These are phyloP conservation scores for Lachnellula hyalina DNA, from an alignment of 2,329 filamentous ascomycete genomes.

Conservation along the genomic window DNA sequence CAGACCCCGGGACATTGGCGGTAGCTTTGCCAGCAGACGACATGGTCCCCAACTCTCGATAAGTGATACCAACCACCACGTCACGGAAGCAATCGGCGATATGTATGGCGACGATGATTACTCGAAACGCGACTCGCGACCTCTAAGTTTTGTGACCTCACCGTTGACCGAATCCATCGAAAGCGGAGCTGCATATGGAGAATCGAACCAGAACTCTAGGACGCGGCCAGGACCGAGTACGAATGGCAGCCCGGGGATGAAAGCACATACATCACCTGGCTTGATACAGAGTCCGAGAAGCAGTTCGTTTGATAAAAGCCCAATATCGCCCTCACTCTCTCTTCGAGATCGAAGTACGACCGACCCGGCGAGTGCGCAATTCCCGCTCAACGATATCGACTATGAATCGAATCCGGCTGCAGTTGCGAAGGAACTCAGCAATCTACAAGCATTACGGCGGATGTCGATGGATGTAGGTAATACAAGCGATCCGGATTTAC, in stretches of 20 bases:
- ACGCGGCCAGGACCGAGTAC: constrained; percentile 21
- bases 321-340: constrained; percentile 36
- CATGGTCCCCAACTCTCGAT: constrained; percentile 37
- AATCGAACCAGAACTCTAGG: constrained; percentile 15
- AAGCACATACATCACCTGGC: constrained; percentile 28
- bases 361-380: constrained; percentile 54
- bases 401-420: constrained; percentile 69
- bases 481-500: constrained; percentile 64
- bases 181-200: constrained; percentile 23
- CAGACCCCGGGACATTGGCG: constrained; percentile 32
- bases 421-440: constrained; percentile 67
- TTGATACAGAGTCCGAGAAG: constrained; percentile 28
- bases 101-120: constrained; percentile 61
- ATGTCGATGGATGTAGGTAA: constrained; percentile 74
- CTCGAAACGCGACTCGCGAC: constrained; percentile 48
- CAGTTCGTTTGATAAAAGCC: constrained; percentile 30
- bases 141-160: constrained; percentile 51
- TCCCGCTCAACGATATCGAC: constrained; percentile 66
- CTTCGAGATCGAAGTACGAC: constrained; percentile 33
- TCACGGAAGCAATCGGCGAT: constrained; percentile 70
- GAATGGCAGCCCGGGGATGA: constrained; percentile 25
- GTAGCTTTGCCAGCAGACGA: constrained; percentile 30
- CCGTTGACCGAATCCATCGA: constrained; percentile 39
- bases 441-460: constrained; percentile 65
- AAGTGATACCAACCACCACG: constrained; percentile 68